Evolutionary conservation across 1,139 yeast genomes (phyloP).

Genomic region (Sugiyamaella xylanicola): DNA sequence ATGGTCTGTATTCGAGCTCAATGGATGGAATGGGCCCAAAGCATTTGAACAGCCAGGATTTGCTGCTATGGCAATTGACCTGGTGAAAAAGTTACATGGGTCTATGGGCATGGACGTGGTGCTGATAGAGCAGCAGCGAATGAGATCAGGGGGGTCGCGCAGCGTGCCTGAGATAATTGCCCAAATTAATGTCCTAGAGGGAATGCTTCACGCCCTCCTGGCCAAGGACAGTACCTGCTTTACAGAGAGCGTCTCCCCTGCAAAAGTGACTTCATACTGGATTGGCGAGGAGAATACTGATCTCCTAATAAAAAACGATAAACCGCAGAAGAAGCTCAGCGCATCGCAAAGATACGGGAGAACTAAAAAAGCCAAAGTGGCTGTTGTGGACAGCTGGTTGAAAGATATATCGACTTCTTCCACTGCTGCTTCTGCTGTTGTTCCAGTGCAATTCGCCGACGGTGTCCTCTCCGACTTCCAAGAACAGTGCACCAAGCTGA

Average conservation of each 20-base stretch:
- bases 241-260: constrained; percentile 36
- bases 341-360: constrained; percentile 23
- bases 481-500: constrained; percentile 25
- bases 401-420: not conserved
- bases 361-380: constrained; percentile 27
- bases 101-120: constrained; percentile 35
- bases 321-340: constrained; percentile 12
- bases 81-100: constrained; percentile 25
- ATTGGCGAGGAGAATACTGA: constrained; percentile 19
- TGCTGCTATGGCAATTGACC: constrained; percentile 31
- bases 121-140: constrained; percentile 58
- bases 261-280: constrained; percentile 38
- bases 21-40: constrained; percentile 34
- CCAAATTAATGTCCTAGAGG: constrained; percentile 56
- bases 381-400: constrained; percentile 33
- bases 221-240: constrained; percentile 5
- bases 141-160: constrained; percentile 51
- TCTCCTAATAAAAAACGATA: too few relatives aligned
- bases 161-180: constrained; percentile 54
- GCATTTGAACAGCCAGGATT: constrained; percentile 36
- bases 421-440: constrained; percentile 5
- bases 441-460: constrained; percentile 14
- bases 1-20: constrained; percentile 51
- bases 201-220: constrained; percentile 46
- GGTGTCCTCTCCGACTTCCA: constrained; percentile 16